Evolutionary conservation across 2,329 filamentous ascomycete genomes (phyloP).

Genomic region (Metarhizium robertsii): DNA sequence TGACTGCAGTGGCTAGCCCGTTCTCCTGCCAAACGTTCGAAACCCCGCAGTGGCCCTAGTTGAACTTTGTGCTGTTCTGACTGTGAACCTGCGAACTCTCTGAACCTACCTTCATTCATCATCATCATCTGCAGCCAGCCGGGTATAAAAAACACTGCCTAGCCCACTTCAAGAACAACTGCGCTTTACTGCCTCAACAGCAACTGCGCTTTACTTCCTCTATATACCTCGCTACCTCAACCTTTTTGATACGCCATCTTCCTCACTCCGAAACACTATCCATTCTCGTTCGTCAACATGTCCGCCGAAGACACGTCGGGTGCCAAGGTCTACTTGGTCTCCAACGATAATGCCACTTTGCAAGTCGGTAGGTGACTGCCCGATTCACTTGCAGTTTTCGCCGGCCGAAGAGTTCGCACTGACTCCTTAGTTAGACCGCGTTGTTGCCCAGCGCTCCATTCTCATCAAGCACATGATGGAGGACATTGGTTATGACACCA

Average conservation of each 20-base stretch:
- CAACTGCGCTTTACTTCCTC: too few species aligned
- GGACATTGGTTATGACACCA: slow-evolving; percentile 63
- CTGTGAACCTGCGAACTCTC: too few species aligned
- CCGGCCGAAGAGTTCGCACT: background rate
- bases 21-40: background rate
- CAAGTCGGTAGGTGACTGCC: slow-evolving; percentile 32
- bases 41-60: background rate
- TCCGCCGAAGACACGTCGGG: slow-evolving; percentile 18
- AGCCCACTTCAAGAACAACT: too few species aligned
- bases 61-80: too few species aligned
- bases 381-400: background rate
- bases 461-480: slow-evolving; percentile 98
- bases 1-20: too few species aligned
- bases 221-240: background rate
- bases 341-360: slow-evolving; percentile 40
- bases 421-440: slow-evolving; percentile 49
- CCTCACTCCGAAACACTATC: too few species aligned
- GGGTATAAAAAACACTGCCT: too few species aligned
- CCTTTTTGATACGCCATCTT: background rate
- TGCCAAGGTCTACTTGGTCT: slow-evolving; percentile 38
- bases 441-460: slow-evolving; percentile 82
- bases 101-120: too few species aligned
- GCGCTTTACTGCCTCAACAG: too few species aligned
- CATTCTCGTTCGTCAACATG: slow-evolving; percentile 19
- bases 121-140: too few species aligned